These are phyloP conservation scores for Coemansia sp. DNA, from an alignment of 192 early-diverging fungal species.

Conservation along the genomic window DNA sequence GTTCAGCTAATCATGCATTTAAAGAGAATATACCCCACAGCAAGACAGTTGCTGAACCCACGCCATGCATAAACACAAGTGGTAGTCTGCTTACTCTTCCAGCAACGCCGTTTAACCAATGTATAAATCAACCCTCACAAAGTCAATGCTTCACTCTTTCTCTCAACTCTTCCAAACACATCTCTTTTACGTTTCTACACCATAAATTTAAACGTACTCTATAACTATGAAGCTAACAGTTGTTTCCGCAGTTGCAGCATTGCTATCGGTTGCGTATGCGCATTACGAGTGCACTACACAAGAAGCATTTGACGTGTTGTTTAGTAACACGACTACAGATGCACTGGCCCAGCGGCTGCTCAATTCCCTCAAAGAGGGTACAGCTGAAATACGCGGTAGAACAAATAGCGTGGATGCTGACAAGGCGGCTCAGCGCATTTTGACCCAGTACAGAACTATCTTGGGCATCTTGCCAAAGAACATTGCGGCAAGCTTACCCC, in stretches of 20 bases:
- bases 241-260: slow-evolving; percentile 5
- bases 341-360: slow-evolving; percentile 23
- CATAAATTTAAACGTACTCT: neutral
- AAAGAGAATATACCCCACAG: too few species aligned
- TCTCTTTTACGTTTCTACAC: neutral
- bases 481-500: slow-evolving; percentile 14
- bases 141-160: neutral
- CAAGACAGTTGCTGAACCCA: too few species aligned
- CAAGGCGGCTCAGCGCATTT: slow-evolving; percentile 15
- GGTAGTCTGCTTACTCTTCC: too few species aligned
- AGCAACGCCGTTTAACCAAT: neutral
- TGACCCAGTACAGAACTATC: slow-evolving; percentile 21
- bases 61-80: too few species aligned
- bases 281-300: slow-evolving; percentile 35
- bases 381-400: slow-evolving; percentile 6
- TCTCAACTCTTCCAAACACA: neutral
- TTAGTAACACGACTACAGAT: slow-evolving; percentile 23
- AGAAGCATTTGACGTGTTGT: slow-evolving; percentile 36
- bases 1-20: too few species aligned
- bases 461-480: slow-evolving; percentile 16
- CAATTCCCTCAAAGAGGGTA: slow-evolving; percentile 17
- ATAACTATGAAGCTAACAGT: slow-evolving; percentile 22
- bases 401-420: slow-evolving; percentile 13
- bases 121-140: neutral
- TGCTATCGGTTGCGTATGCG: slow-evolving; percentile 8